A percentile compares a stretch with the other conserved stretches of the same genome.
phyloP scores from a whole-genome alignment of 257 asterid genomes.

The Solanum sparsipilum region DNA sequence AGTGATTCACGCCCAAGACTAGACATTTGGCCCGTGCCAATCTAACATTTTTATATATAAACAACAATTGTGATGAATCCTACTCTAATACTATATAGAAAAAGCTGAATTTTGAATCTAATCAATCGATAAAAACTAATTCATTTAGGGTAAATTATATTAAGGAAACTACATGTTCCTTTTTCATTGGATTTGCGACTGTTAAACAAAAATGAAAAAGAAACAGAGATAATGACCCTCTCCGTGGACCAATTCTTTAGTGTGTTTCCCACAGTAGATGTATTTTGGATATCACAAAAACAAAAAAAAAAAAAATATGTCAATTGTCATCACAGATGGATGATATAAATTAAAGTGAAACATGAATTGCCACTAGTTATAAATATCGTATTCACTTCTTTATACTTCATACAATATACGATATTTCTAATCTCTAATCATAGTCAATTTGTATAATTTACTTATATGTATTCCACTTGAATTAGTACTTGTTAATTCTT shows the following conservation, averaged over 20 bases:
- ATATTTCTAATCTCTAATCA: background rate
- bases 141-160: background rate
- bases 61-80: too few species aligned
- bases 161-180: background rate
- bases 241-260: background rate
- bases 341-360: background rate
- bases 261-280: background rate
- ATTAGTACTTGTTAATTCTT: background rate
- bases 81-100: too few species aligned
- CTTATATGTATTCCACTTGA: background rate
- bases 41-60: too few species aligned
- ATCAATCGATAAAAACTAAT: rapidly evolving
- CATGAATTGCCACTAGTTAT: background rate
- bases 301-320: background rate
- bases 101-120: background rate
- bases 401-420: background rate
- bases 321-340: background rate
- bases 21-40: background rate
- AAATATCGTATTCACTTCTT: background rate
- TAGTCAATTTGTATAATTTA: background rate
- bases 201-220: background rate
- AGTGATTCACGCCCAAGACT: background rate
- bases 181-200: background rate
- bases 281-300: background rate
- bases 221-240: background rate